Conservation (phyloP, 2,329 filamentous ascomycete species). For the Calonectria henricotiae region DNA sequence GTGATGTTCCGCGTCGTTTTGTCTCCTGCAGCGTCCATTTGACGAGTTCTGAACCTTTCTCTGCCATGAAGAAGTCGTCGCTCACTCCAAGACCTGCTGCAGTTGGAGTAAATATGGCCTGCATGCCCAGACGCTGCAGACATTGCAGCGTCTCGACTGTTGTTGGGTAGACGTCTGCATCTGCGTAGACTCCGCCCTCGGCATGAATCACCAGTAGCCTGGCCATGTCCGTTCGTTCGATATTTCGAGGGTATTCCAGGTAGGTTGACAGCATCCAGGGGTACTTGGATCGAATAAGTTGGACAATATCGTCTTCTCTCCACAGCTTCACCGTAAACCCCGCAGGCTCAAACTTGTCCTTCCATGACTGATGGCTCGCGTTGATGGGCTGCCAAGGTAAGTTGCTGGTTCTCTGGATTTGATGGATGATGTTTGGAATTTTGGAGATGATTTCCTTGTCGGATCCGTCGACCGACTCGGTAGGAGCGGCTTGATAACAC, state of each 20-base stretch:
- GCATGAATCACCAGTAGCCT: not conserved
- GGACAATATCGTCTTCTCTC: not conserved
- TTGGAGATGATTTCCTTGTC: not conserved
- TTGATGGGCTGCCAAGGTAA: not conserved
- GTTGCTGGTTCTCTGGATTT: not conserved
- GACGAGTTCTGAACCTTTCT: not conserved
- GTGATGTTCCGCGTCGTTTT: not conserved
- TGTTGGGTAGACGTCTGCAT: not conserved
- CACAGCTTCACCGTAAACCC: not conserved
- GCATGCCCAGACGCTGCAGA: not conserved
- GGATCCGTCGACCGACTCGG: not conserved
- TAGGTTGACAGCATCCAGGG: not conserved
- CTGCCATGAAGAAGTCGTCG: conserved; percentile 6
- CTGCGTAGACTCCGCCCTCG: conserved; percentile 2
- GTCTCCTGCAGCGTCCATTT: not conserved
- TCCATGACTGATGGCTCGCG: conserved; percentile 2
- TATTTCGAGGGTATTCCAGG: not conserved
- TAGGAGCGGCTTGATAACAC: not conserved
- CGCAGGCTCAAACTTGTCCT: not conserved
- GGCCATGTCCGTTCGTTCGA: not conserved
- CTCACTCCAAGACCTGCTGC: not conserved
- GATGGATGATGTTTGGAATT: not conserved
- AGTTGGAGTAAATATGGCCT: not conserved
- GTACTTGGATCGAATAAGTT: not conserved
- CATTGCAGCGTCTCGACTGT: not conserved